phyloP scores from a whole-genome alignment of 2,329 filamentous ascomycete genomes.

The Aureobasidium leucospermi region DNA sequence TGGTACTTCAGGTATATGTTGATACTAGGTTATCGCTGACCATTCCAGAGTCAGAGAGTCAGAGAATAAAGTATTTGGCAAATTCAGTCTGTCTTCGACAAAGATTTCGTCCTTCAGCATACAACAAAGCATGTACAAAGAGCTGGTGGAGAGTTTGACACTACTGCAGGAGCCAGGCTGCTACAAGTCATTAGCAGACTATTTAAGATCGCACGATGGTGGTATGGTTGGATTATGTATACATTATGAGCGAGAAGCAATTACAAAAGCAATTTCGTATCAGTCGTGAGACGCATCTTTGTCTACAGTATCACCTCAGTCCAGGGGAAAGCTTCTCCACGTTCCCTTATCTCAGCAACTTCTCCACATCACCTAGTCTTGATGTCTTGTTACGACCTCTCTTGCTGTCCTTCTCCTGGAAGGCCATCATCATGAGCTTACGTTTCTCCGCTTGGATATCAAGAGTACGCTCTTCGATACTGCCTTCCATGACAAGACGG shows the following conservation, averaged over 20 bases:
- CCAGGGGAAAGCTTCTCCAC: too few species aligned
- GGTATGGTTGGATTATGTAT: not conserved
- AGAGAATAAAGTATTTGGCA: too few species aligned
- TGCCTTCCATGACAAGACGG: constrained; percentile 71
- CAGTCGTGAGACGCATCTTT: not conserved
- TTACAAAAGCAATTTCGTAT: not conserved
- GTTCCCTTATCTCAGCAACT: constrained; percentile 25
- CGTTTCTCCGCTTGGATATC: constrained; percentile 73
- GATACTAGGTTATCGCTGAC: too few species aligned
- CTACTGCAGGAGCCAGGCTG: too few species aligned
- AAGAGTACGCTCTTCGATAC: constrained; percentile 74
- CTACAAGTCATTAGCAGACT: too few species aligned
- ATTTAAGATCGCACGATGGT: too few species aligned
- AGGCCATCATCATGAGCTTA: constrained; percentile 67
- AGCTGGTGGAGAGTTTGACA: not conserved
- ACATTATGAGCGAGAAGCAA: not conserved
- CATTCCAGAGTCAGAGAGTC: too few species aligned
- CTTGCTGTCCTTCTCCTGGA: constrained; percentile 60
- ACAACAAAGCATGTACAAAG: too few species aligned
- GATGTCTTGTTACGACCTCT: constrained; percentile 46
- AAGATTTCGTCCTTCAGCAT: too few species aligned
- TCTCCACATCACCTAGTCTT: constrained; percentile 36
- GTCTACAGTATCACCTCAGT: not conserved
- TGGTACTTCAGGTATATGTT: too few species aligned
- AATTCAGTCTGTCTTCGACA: too few species aligned